A percentile compares a stretch with the other conserved stretches of the same genome.
phyloP scores from a whole-genome alignment of 305 asterid species.

The Fraxinus baroniana region DNA sequence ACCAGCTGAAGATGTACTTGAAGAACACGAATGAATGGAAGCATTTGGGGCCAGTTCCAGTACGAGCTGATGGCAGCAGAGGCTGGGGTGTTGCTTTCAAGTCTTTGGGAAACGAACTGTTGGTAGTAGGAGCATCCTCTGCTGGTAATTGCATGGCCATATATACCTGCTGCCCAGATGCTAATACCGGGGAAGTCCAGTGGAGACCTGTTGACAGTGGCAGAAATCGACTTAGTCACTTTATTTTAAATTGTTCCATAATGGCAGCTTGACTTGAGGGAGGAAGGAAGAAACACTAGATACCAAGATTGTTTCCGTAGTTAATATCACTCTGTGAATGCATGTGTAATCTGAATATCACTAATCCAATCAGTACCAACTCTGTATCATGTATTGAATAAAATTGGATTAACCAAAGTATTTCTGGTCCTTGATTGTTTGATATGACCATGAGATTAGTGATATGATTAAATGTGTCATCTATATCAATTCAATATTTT shows the following conservation, averaged over 20 bases:
- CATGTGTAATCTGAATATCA: neutral
- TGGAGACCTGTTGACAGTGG: constrained; percentile 60
- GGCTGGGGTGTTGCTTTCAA: constrained; percentile 90
- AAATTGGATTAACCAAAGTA: neutral
- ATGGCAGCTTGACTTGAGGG: constrained; percentile 55
- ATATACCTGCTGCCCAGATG: constrained; percentile 58
- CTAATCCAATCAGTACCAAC: neutral
- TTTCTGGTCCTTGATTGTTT: neutral
- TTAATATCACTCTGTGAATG: neutral
- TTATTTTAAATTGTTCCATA: constrained; percentile 61
- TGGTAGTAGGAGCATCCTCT: constrained; percentile 62
- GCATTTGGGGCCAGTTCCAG: constrained; percentile 61
- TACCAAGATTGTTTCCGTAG: neutral
- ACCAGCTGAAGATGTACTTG: constrained; percentile 65
- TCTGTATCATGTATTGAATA: neutral
- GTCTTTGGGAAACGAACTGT: constrained; percentile 63
- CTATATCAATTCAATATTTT: too few species aligned
- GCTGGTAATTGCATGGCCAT: constrained; percentile 50
- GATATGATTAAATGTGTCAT: neutral
- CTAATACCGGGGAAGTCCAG: constrained; percentile 34
- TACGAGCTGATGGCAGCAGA: constrained; percentile 54
- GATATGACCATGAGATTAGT: neutral
- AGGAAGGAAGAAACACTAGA: neutral
- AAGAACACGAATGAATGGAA: constrained; percentile 65
- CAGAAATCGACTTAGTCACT: constrained; percentile 53